These are phyloP conservation scores for Populus davidiana DNA, from an alignment of 345 rosid species.

Conservation along the genomic window DNA sequence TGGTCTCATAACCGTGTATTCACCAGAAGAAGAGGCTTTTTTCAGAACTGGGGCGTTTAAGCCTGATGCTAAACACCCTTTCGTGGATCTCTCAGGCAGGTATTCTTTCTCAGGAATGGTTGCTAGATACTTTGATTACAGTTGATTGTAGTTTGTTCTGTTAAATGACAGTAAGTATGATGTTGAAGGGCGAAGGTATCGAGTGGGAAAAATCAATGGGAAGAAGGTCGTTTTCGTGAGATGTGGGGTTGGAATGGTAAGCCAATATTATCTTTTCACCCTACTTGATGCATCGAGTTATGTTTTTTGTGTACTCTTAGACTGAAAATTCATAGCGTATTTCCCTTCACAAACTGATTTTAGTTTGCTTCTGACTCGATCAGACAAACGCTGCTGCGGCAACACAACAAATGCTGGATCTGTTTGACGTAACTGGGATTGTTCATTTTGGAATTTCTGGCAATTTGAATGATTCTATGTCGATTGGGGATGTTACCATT, in stretches of 20 bases:
- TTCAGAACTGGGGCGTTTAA: conserved; percentile 29
- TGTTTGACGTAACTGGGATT: conserved; percentile 36
- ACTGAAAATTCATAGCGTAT: background rate
- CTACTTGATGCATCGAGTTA: no score
- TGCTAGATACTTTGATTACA: no score
- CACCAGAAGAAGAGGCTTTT: conserved; percentile 44
- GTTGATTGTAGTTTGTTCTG: background rate
- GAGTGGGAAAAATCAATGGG: conserved; percentile 38
- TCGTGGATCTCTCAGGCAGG: conserved; percentile 47
- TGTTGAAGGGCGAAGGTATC: conserved; percentile 43
- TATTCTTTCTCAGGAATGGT: background rate
- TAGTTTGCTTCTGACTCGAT: background rate
- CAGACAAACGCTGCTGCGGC: conserved; percentile 58
- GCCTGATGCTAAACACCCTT: conserved; percentile 34
- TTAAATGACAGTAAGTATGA: background rate
- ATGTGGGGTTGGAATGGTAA: conserved; percentile 63
- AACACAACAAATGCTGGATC: conserved; percentile 55
- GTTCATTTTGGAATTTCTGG: conserved; percentile 63
- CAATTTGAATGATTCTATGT: conserved; percentile 46
- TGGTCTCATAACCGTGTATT: conserved; percentile 45
- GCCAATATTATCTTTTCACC: no score
- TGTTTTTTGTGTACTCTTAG: no score
- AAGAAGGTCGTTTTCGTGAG: conserved; percentile 48
- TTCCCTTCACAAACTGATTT: background rate
- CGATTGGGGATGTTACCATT: conserved; percentile 57